Evolutionary conservation across 305 asterid species (phyloP).

Genomic region (Andrographis paniculata): DNA sequence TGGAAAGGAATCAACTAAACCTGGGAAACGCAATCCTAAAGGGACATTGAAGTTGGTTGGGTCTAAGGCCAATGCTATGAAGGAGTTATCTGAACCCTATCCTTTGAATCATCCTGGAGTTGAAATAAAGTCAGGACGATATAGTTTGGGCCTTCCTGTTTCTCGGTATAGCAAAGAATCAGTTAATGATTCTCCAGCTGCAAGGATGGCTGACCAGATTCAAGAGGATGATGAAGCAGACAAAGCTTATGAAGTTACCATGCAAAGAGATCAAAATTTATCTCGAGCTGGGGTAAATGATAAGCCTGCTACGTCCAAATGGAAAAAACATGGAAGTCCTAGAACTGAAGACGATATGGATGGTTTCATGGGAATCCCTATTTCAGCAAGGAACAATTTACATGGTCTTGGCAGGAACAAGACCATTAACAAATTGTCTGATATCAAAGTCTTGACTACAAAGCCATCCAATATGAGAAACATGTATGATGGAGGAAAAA

Average conservation of each 20-base stretch:
- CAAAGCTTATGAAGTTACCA: not conserved
- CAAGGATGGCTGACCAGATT: conserved; percentile 11
- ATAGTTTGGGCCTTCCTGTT: conserved; percentile 35
- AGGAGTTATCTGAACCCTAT: conserved; percentile 42
- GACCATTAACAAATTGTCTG: conserved; percentile 70
- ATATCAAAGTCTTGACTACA: conserved; percentile 64
- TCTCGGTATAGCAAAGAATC: conserved; percentile 37
- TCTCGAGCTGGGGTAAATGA: not conserved
- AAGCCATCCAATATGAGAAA: conserved; percentile 51
- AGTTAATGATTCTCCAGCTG: conserved; percentile 37
- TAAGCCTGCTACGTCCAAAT: not conserved
- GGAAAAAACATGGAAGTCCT: conserved; percentile 4
- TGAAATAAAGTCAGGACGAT: conserved; percentile 34
- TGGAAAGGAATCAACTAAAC: conserved; percentile 38
- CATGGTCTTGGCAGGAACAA: conserved; percentile 60
- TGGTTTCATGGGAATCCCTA: conserved; percentile 37
- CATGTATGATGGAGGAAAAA: conserved; percentile 44
- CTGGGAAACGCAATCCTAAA: conserved; percentile 53
- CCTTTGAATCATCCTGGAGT: conserved; percentile 36
- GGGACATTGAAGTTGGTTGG: conserved; percentile 63
- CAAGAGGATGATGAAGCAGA: not conserved
- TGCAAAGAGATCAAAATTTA: not conserved
- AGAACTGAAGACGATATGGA: conserved; percentile 41
- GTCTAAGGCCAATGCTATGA: conserved; percentile 32
- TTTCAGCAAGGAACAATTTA: conserved; percentile 37